phyloP scores from a whole-genome alignment of 257 asterid genomes.

The Datura wrightii region DNA sequence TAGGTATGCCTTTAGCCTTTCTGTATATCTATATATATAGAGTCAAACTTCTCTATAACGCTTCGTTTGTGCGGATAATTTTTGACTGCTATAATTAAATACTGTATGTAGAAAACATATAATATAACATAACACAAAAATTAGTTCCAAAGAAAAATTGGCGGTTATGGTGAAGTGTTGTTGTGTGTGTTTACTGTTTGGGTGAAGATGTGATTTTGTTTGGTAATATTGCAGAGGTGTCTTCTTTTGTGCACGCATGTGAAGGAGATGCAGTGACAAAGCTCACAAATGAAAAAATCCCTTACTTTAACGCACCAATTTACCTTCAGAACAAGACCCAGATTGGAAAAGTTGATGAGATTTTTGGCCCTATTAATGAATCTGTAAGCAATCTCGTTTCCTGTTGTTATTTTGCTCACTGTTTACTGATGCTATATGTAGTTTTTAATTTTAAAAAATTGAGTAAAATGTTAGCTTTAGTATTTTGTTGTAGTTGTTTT shows the following conservation, averaged over 20 bases:
- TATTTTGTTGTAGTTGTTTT: not conserved
- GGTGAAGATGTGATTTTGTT: not conserved
- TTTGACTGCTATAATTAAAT: not conserved
- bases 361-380: conserved; percentile 94
- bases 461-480: not conserved
- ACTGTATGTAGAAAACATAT: not conserved
- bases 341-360: conserved; percentile 98
- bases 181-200: too few relatives aligned
- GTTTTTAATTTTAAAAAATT: not conserved
- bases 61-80: not conserved
- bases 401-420: not conserved
- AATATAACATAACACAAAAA: not conserved
- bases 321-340: conserved; percentile 91
- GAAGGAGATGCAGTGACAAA: conserved; percentile 97
- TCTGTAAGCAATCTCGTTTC: conserved; percentile 62
- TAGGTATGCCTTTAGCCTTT: conserved; percentile 51
- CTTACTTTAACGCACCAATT: conserved; percentile 93
- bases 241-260: conserved; percentile 79
- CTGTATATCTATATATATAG: not conserved
- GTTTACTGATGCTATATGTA: not conserved
- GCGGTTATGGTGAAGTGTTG: not conserved
- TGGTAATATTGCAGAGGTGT: conserved; percentile 61
- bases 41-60: not conserved
- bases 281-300: conserved; percentile 87
- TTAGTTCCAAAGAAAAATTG: not conserved